Base-by-base conservation (phyloP, 176 grass and related monocot species). In the Microstegium vimineum region DNA sequence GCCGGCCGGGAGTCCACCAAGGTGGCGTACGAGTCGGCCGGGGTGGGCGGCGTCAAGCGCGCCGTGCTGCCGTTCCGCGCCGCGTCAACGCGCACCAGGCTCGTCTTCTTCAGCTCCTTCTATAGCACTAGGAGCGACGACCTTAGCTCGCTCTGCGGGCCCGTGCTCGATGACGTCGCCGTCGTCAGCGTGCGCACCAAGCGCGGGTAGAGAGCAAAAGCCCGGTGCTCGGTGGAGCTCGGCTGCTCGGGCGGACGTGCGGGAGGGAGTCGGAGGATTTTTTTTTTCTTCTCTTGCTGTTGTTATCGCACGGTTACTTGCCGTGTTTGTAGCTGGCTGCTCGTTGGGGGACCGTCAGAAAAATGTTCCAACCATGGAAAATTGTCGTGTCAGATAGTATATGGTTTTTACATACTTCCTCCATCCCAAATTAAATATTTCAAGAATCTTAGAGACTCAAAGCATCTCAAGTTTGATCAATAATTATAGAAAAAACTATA, bases 81-180 rank as follows among this genome's bases (percentile, higher is more conserved):
- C 40, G 81, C 68, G 3, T 16, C 70, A 2, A 17, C 87, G 28
- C 91, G 89, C 85, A 97, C 91, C 45, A 83, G 89, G 12, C 14
- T 97, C 82, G 87, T 94, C 4, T 97, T 97, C 80, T 97, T 85
- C 28, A 97, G 94, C 89, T 92, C 91, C 0, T 79, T 91, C 75
- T 97, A 97, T 56, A 90, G 7, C 72, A 97, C 87, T 31, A 82
- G 91, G 71, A 94, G 89, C 69, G 94, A 97, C 13, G 94, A 97
- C 76, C 90, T 90, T 70, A 92, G 91, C 89, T 94, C 94, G 27
- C 94, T 97, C 31, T 97, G 94, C n/a, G 94, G 94, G 28, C 94
- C 91, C 2, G 91, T 97, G 51, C 61, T 97, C 36, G 94, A 97
- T 69, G 86, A 92, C 65, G 89, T 94, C 66, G 43, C 77, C 25